phyloP scores from a whole-genome alignment of 1,284 basidiomycete species.

The Apiotrichum domesticum region DNA sequence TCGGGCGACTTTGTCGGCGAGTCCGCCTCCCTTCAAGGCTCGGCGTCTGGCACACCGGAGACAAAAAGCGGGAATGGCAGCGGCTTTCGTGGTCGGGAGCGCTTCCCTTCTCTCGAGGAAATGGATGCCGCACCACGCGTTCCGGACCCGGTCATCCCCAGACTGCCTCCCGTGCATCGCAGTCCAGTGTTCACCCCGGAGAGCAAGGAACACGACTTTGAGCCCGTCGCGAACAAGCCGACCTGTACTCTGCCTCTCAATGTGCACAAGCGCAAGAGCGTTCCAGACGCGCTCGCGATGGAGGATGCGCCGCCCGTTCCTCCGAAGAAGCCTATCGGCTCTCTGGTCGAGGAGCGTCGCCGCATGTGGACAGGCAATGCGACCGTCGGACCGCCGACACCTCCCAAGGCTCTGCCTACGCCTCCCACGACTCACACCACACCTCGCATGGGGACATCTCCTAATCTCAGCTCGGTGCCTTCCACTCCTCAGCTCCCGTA shows the following conservation, averaged over 20 bases:
- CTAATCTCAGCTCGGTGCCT: not conserved
- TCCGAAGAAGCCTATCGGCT: constrained; percentile 1
- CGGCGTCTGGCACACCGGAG: not conserved
- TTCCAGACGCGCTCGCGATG: not conserved
- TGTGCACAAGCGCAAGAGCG: not conserved
- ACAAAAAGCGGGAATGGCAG: not conserved
- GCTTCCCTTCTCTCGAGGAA: not conserved
- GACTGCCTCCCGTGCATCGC: too few species aligned
- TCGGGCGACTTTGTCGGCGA: constrained; percentile 17
- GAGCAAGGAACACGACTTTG: not conserved
- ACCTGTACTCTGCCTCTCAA: not conserved
- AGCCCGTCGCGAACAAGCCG: not conserved
- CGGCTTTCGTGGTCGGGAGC: not conserved
- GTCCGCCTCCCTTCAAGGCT: not conserved
- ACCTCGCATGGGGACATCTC: not conserved
- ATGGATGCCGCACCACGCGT: not conserved
- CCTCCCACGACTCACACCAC: too few species aligned
- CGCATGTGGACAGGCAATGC: not conserved
- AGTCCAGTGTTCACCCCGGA: too few species aligned
- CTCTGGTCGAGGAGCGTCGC: constrained; percentile 1
- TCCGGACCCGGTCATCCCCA: too few species aligned
- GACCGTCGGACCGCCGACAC: not conserved
- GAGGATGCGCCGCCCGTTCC: constrained; percentile 3
- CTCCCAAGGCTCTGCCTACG: not conserved
- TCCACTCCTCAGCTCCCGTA: not conserved